Evolutionary conservation across 2,329 filamentous ascomycete genomes (phyloP).

Genomic region (Biscogniauxia mediterranea): DNA sequence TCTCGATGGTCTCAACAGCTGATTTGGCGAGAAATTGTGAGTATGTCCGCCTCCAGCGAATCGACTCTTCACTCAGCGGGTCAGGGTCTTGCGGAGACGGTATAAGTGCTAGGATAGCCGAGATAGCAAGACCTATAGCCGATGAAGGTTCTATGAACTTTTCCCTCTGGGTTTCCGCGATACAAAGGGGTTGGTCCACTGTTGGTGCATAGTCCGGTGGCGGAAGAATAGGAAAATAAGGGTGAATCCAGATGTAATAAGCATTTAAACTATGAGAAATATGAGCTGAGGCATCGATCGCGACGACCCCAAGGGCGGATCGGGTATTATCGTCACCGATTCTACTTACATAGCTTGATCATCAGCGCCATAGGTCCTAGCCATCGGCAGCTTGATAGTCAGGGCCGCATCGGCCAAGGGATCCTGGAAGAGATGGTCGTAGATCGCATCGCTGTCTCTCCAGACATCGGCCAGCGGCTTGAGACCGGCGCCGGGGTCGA

Average conservation of each 20-base stretch:
- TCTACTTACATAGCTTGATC: slow-evolving; percentile 39
- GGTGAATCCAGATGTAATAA: slow-evolving; percentile 52
- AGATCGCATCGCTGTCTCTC: slow-evolving; percentile 48
- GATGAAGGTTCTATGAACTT: slow-evolving; percentile 40
- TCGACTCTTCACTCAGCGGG: slow-evolving; percentile 37
- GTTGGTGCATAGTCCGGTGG: slow-evolving; percentile 36
- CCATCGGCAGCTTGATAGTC: slow-evolving; percentile 32
- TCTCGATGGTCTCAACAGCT: slow-evolving; percentile 48
- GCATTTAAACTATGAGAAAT: slow-evolving; percentile 40
- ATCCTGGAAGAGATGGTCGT: slow-evolving; percentile 41
- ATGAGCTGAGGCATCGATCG: neutral
- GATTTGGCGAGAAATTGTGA: slow-evolving; percentile 48
- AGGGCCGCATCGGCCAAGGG: slow-evolving; percentile 15
- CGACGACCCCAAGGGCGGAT: neutral
- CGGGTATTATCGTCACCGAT: neutral
- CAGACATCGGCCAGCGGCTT: slow-evolving; percentile 44
- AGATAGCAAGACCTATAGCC: slow-evolving; percentile 45
- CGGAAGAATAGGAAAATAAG: slow-evolving; percentile 49
- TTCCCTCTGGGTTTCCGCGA: slow-evolving; percentile 37
- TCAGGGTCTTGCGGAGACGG: slow-evolving; percentile 42
- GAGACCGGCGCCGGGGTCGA: slow-evolving; percentile 48
- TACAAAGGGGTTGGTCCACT: slow-evolving; percentile 33
- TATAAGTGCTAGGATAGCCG: slow-evolving; percentile 47
- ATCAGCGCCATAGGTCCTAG: slow-evolving; percentile 42
- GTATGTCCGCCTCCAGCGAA: slow-evolving; percentile 44